Evolutionary conservation across 495 filamentous ascomycete species (phyloP).

Genomic region (Aspergillus nidulans): DNA sequence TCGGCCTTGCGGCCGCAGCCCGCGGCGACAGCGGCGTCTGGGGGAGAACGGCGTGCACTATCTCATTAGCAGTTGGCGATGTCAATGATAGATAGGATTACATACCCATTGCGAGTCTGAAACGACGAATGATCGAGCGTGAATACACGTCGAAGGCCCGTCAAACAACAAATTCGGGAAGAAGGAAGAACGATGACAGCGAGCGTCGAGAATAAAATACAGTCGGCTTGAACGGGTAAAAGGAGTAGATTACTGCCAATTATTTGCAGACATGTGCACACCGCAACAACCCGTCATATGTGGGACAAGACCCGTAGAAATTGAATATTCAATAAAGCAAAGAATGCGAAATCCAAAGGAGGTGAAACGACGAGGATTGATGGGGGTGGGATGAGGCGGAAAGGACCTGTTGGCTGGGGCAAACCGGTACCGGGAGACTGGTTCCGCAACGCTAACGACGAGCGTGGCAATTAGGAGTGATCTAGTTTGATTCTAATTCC

Average conservation of each 20-base stretch:
- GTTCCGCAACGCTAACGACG: conserved; percentile 21
- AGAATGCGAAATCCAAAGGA: not conserved
- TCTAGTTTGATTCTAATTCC: not conserved
- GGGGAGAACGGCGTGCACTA: conserved; percentile 34
- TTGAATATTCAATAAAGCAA: conserved; percentile 1
- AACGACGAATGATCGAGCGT: not conserved
- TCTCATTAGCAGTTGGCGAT: not conserved
- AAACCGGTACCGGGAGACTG: conserved; percentile 23
- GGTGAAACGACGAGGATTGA: conserved; percentile 3
- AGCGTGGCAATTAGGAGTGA: conserved; percentile 15
- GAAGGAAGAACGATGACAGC: not conserved
- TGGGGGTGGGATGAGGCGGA: conserved; percentile 27
- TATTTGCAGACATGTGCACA: conserved; percentile 11
- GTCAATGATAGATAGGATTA: not conserved
- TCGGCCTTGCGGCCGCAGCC: conserved; percentile 21
- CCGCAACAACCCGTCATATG: conserved; percentile 1
- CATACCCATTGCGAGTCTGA: conserved; percentile 10
- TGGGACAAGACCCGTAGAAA: not conserved
- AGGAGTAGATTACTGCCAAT: conserved; percentile 1
- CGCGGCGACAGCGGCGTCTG: conserved; percentile 24
- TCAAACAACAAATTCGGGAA: not conserved
- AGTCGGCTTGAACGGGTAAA: not conserved
- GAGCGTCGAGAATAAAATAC: not conserved
- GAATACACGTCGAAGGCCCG: not conserved
- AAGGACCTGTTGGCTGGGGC: conserved; percentile 21